Evolutionary conservation across 176 grass and related monocot species (phyloP).

Genomic region (Cenchrus purpureus): DNA sequence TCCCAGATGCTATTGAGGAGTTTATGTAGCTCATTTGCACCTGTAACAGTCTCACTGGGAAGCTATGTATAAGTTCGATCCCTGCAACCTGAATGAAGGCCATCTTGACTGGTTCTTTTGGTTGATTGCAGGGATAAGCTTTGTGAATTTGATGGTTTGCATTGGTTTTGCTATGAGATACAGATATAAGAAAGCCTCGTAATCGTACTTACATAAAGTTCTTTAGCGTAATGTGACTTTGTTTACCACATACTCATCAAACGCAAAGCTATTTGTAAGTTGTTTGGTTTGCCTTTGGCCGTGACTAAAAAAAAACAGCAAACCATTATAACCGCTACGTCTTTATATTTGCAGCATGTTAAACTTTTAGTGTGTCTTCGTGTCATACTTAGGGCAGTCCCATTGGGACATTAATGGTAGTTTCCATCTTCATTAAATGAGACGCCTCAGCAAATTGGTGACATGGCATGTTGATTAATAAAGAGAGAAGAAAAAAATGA

Average conservation of each 20-base stretch:
- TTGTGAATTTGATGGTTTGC: constrained; percentile 69
- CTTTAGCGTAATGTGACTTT: not conserved
- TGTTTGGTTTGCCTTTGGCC: too few relatives aligned
- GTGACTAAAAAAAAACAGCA: too few relatives aligned
- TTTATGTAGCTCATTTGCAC: constrained; percentile 70
- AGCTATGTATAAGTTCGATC: constrained; percentile 37
- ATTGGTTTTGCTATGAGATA: constrained; percentile 61
- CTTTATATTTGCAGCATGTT: too few relatives aligned
- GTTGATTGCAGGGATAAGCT: constrained; percentile 71
- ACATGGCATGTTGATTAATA: too few relatives aligned
- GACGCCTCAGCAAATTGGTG: too few relatives aligned
- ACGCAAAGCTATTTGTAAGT: not conserved
- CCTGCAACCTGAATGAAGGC: constrained; percentile 84
- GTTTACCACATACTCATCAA: not conserved
- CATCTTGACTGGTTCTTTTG: constrained; percentile 88
- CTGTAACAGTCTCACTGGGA: constrained; percentile 63
- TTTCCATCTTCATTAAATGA: too few relatives aligned
- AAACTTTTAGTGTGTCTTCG: too few relatives aligned
- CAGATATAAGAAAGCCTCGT: constrained; percentile 70
- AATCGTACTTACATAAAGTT: constrained; percentile 22
- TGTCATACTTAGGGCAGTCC: too few relatives aligned
- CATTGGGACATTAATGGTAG: too few relatives aligned
- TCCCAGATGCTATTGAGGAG: constrained; percentile 88
- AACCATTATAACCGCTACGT: too few relatives aligned
- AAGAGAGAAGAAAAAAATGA: too few relatives aligned